phyloP scores from a whole-genome alignment of 2,329 filamentous ascomycete genomes.

The Sporothrix brunneoviolacea region DNA sequence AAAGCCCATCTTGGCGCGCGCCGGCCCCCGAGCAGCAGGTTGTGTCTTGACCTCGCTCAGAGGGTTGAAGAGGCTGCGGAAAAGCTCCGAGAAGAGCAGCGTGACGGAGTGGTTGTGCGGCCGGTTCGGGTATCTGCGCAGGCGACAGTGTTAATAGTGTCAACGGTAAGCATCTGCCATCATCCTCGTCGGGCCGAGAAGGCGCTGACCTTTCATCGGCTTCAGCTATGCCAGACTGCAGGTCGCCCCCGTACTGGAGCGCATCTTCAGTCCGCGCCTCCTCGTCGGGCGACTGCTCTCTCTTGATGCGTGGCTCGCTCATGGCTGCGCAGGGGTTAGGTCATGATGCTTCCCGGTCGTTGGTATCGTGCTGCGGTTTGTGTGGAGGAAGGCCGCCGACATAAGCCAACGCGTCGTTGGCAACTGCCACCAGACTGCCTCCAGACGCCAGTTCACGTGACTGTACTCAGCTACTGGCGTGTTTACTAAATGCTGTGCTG shows the following conservation, averaged over 20 bases:
- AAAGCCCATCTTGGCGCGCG: slow-evolving; percentile 48
- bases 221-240: slow-evolving; percentile 33
- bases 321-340: neutral
- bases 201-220: slow-evolving; percentile 31
- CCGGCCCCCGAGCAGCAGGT: slow-evolving; percentile 47
- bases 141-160: too few species aligned
- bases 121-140: slow-evolving; percentile 67
- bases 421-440: too few species aligned
- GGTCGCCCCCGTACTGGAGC: slow-evolving; percentile 40
- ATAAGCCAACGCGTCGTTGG: too few species aligned
- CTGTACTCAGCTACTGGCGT: too few species aligned
- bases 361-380: too few species aligned
- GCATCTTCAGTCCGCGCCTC: slow-evolving; percentile 43
- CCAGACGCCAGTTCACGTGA: too few species aligned
- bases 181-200: too few species aligned
- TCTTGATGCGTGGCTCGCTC: slow-evolving; percentile 4
- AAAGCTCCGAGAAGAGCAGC: slow-evolving; percentile 74
- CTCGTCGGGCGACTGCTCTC: slow-evolving; percentile 19
- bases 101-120: slow-evolving; percentile 76
- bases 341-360: too few species aligned
- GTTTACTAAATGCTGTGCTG: too few species aligned
- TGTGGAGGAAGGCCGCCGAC: too few species aligned
- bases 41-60: slow-evolving; percentile 72
- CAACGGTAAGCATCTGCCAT: too few species aligned
- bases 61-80: slow-evolving; percentile 73